Evolutionary conservation across 2,329 filamentous ascomycete species (phyloP), one percentile per base, ranked within the genome.

Genomic region (Phaeosphaeriaceae sp.): DNA sequence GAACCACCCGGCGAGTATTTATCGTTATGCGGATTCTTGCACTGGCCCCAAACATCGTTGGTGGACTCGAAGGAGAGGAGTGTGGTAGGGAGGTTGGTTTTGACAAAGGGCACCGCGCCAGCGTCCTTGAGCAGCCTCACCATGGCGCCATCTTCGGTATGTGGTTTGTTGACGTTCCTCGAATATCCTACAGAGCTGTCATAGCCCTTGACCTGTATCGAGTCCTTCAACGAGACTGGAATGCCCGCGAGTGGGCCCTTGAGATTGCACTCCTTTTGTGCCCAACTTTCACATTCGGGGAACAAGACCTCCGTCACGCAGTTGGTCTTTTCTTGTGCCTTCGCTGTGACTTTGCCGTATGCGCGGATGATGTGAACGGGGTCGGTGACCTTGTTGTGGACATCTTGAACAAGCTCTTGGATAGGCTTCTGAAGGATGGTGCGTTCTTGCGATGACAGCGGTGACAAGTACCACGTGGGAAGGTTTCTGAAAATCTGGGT

Each of bases 271-370:
- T 81, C 82, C 25, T 83, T 78, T 15, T 82, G 75, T 9, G 79
- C 72, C 92, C 92, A 97, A 53, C 82, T 78, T 77, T 96, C 91
- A 0, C 92, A 92, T 54, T 89, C 89, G 0, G 86, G 83, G 40
- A 97, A 85, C 80, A 97, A 86, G 55, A 97, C 82, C 78, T 97
- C 93, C 0, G 94, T 97, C 13, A 96, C 79, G 72, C 92, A 96
- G 76, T 97, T 97, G 1, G 93, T 97, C 78, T 90, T 90, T 61
- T 89, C 85, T 36, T 97, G 94, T 1, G 92, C 93, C 71, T 88
- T 89, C 52, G 96, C 75, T 0, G 93, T 91, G 20, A 94, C 89
- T 77, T 96, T 97, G 70, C 91, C 91, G 75, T 97, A 98, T 11
- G 92, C 88, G 58, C 84, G 87, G n/a, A 97, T 86, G 48, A 97